Base-by-base conservation (phyloP, 2,329 filamentous ascomycete genomes). In the Cercospora sp. region DNA sequence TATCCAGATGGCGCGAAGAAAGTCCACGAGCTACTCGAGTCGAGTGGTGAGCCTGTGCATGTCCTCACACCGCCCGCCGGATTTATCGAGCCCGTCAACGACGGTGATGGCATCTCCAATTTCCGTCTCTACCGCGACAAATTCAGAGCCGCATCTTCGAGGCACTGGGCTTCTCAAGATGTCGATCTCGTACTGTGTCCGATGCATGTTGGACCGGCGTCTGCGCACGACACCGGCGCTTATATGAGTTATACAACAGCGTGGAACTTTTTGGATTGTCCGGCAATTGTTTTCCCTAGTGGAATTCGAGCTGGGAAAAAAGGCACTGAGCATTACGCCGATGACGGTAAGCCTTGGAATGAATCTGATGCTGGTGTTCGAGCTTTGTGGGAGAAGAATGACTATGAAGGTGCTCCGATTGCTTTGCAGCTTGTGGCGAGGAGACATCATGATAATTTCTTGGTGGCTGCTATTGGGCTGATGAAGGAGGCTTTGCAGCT, bases 211-310 rank as follows among this genome's bases (percentile, higher is more conserved):
- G 83, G 84, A 2, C 80, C 81, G 3, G 86, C 86, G 18, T 85
- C 82, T 3, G 78, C 84, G 68, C 82, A 88, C 70, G 76, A 86
- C 70, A 78, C 81, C 65, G 73, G 89, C 76, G 81, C 77, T 40
- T 86, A 86, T 70, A 91, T 88, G 88, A 84, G 84, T 1, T 91
- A 91, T 70, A 89, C 88, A 0, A 80, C 84, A 0, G 84, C 88
- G 68, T 91, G 88, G 87, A 91, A 91, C 73, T 73, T 90, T 36
- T 82, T 91, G 1, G 88, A 91, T 76, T 71, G 71, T 45, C 70
- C 89, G 0, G 85, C 82, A 12, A 77, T 85, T 1, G 82, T 87
- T 0, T 89, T 91, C 73, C 89, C 89, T 0, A 85, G 85, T 1
- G 79, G 78, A 1, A 74, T 77, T 51, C 81, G 83, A 1, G 80